Evolutionary conservation across 331 rosid species (phyloP).

Genomic region (Dryas integrifolia): DNA sequence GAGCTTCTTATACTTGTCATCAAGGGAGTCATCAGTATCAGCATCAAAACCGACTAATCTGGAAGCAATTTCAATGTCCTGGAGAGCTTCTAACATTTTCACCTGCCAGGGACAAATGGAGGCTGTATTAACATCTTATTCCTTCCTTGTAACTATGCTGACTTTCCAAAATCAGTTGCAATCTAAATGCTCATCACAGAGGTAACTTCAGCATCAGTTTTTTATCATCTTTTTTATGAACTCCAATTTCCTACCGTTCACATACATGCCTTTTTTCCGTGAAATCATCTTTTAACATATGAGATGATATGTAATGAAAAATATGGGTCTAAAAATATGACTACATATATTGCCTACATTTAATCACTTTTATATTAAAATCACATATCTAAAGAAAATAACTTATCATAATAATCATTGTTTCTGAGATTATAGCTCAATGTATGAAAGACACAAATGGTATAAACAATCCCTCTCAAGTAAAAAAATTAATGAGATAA

Average conservation of each 20-base stretch:
- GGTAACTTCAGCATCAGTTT: not conserved
- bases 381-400: too few species aligned
- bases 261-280: too few species aligned
- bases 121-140: not conserved
- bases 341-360: too few species aligned
- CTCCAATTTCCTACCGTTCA: too few species aligned
- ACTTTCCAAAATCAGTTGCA: slow-evolving; percentile 4
- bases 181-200: not conserved
- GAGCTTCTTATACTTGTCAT: slow-evolving; percentile 88
- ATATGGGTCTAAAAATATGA: too few species aligned
- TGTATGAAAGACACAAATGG: not conserved
- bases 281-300: too few species aligned
- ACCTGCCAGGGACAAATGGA: slow-evolving; percentile 44
- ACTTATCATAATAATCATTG: too few species aligned
- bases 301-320: too few species aligned
- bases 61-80: slow-evolving; percentile 96
- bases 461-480: not conserved
- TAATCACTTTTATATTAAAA: too few species aligned
- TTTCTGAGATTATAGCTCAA: too few species aligned
- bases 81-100: slow-evolving; percentile 99
- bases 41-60: slow-evolving; percentile 89
- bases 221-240: too few species aligned
- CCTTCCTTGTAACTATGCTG: not conserved
- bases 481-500: not conserved
- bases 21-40: slow-evolving; percentile 70